Percentiles rank a stretch among this genome's conserved stretches.
Evolutionary conservation across 1,284 basidiomycete species (phyloP).

Genomic region (Porodaedalea pini): DNA sequence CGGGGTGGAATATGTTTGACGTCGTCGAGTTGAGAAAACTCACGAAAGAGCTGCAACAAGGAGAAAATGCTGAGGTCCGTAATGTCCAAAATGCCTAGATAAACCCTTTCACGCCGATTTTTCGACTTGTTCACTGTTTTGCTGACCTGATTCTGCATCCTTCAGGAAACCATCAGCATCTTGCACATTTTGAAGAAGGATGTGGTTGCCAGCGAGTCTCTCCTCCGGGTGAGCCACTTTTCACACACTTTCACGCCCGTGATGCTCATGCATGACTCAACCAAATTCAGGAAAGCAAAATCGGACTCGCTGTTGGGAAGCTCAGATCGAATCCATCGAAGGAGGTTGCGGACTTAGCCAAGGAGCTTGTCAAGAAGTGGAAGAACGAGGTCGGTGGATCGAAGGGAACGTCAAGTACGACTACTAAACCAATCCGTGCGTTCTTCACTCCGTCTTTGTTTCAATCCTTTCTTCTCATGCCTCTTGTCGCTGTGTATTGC

Average conservation of each 20-base stretch:
- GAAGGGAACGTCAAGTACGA: constrained; percentile 42
- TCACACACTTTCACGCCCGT: constrained; percentile 21
- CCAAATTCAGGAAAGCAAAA: constrained; percentile 74
- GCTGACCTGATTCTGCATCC: constrained; percentile 19
- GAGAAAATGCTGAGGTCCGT: constrained; percentile 61
- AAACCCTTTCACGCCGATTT: constrained; percentile 35
- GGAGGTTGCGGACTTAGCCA: constrained; percentile 79
- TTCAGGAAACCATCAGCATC: constrained; percentile 69
- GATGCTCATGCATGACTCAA: constrained; percentile 16
- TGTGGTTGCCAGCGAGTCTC: constrained; percentile 79
- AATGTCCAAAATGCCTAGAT: constrained; percentile 36
- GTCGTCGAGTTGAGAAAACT: constrained; percentile 70
- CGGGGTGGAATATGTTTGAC: constrained; percentile 32
- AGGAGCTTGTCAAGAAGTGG: constrained; percentile 92
- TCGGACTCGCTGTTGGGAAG: constrained; percentile 91
- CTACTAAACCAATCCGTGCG: constrained; percentile 28
- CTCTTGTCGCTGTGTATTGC: neutral
- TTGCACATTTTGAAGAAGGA: constrained; percentile 75
- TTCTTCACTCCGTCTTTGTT: constrained; percentile 32
- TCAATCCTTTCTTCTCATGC: neutral
- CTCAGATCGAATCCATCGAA: constrained; percentile 73
- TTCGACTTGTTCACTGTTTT: constrained; percentile 30
- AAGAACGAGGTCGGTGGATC: constrained; percentile 82
- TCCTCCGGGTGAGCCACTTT: constrained; percentile 73
- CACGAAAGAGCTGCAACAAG: constrained; percentile 71